Conservation (phyloP, 73 alveolate species). For the Stentor coeruleus region DNA sequence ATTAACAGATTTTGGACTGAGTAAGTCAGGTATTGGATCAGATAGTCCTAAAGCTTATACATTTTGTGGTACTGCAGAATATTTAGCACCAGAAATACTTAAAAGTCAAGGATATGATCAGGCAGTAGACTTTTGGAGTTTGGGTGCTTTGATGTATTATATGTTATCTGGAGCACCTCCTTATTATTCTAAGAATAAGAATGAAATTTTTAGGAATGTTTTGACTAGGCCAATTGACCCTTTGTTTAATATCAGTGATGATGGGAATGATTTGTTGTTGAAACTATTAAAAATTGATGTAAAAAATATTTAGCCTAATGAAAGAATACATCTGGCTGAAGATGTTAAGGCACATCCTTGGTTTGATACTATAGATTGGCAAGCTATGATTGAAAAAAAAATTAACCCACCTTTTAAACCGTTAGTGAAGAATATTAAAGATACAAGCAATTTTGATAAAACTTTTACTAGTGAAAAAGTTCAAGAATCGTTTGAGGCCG, state of each 20-base stretch:
- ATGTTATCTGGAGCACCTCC: constrained; percentile 84
- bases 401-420: constrained; percentile 56
- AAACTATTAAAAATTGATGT: too few species aligned
- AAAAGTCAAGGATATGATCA: constrained; percentile 61
- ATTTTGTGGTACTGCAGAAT: constrained; percentile 75
- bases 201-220: constrained; percentile 49
- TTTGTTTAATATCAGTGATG: too few species aligned
- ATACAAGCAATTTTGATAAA: constrained; percentile 35
- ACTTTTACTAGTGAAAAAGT: background rate
- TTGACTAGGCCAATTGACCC: constrained; percentile 46
- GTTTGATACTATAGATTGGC: constrained; percentile 56
- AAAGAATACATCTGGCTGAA: too few species aligned
- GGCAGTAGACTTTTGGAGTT: constrained; percentile 78
- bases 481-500: too few species aligned
- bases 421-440: constrained; percentile 20
- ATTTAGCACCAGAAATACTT: constrained; percentile 81
- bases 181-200: constrained; percentile 63
- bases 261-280: too few species aligned
- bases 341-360: constrained; percentile 53
- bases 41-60: constrained; percentile 10
- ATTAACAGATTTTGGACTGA: constrained; percentile 90
- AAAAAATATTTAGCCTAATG: too few species aligned
- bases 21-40: too few species aligned
- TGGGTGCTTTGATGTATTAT: constrained; percentile 75
- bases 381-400: constrained; percentile 45